Conservation (phyloP, 202 grass and related monocot genomes). For the Cymbopogon flexuosus region DNA sequence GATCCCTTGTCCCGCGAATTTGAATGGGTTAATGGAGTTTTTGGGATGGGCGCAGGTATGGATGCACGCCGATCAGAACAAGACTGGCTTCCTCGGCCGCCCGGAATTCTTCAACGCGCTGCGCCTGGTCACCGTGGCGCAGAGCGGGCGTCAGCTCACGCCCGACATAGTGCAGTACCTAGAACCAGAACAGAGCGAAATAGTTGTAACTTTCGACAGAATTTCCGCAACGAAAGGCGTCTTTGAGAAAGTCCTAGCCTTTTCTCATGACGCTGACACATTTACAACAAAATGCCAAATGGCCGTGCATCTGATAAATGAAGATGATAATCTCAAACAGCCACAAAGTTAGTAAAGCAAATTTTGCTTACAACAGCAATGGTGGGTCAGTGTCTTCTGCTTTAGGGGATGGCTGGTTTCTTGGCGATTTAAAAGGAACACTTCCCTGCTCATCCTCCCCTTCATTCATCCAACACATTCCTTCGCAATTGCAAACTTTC, state of each 20-base stretch:
- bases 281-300: constrained; percentile 30
- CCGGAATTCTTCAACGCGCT: constrained; percentile 93
- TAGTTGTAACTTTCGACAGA: constrained; percentile 33
- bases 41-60: constrained; percentile 58
- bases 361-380: constrained; percentile 36
- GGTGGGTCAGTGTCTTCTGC: constrained; percentile 2
- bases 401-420: constrained; percentile 11
- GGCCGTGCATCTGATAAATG: constrained; percentile 11
- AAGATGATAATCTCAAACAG: constrained; percentile 37
- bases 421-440: constrained; percentile 33
- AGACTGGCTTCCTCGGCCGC: constrained; percentile 86
- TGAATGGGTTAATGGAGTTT: background rate
- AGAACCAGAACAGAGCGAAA: background rate
- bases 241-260: constrained; percentile 20
- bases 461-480: constrained; percentile 30
- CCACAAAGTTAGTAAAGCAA: constrained; percentile 34
- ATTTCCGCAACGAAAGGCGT: constrained; percentile 34
- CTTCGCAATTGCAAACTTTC: background rate
- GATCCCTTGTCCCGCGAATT: constrained; percentile 23
- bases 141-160: constrained; percentile 85
- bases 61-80: constrained; percentile 93
- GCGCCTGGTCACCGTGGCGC: constrained; percentile 89
- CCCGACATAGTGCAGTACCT: constrained; percentile 72
- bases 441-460: constrained; percentile 21
- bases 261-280: constrained; percentile 31